These are phyloP conservation scores for Neurospora sp. DNA, from an alignment of 495 filamentous ascomycete genomes.

Conservation along the genomic window DNA sequence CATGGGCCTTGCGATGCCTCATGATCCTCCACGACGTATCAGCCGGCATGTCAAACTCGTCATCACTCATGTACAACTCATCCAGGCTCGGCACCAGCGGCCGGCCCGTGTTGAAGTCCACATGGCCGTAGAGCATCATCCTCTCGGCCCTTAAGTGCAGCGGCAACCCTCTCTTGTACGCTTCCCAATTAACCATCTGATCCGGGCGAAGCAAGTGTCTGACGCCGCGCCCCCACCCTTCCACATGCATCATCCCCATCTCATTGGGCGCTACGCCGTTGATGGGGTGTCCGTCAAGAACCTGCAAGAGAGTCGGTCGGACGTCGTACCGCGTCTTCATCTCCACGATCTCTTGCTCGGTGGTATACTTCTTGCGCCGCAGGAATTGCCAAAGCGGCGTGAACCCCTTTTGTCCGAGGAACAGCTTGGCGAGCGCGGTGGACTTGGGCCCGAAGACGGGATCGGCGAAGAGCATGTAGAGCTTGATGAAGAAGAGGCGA, in stretches of 20 bases:
- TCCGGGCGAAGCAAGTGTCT: constrained; percentile 42
- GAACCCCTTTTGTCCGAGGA: constrained; percentile 50
- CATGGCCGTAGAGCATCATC: constrained; percentile 48
- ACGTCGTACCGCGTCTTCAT: constrained; percentile 36
- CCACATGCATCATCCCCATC: constrained; percentile 39
- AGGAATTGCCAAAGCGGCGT: constrained; percentile 40
- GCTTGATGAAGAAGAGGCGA: constrained; percentile 50
- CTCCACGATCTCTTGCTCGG: constrained; percentile 30
- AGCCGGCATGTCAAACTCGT: constrained; percentile 10
- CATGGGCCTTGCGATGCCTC: constrained; percentile 7
- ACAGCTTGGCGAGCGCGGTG: constrained; percentile 37
- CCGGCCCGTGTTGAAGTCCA: constrained; percentile 33
- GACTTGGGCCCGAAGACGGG: constrained; percentile 32
- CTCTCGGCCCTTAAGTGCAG: constrained; percentile 34
- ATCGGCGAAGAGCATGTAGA: constrained; percentile 49
- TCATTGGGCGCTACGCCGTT: constrained; percentile 39
- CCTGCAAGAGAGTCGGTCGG: constrained; percentile 1
- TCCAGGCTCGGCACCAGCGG: constrained; percentile 27
- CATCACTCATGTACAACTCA: constrained; percentile 39
- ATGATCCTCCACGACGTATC: constrained; percentile 3
- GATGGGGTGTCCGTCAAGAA: constrained; percentile 11
- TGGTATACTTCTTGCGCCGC: constrained; percentile 27
- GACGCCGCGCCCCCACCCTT: constrained; percentile 38
- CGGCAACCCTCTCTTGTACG: constrained; percentile 33
- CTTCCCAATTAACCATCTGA: constrained; percentile 44